Base-by-base conservation (phyloP, 176 grass and related monocot genomes). In the Carex pumila region DNA sequence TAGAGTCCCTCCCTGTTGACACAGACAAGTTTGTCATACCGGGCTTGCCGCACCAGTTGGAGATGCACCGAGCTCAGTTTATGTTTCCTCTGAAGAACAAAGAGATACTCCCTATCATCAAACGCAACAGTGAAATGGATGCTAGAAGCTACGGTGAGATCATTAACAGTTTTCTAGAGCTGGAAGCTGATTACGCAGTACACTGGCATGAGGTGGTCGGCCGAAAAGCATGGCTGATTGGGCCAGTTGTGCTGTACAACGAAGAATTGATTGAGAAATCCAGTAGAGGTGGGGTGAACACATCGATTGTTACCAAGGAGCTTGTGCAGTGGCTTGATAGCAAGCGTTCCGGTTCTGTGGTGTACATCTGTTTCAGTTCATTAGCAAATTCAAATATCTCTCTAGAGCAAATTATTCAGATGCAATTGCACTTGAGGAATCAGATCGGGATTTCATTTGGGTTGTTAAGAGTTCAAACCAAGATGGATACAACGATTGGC, bases 311-410 rank as follows among this genome's bases (percentile, higher is more conserved):
- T 34, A 71, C 67, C 3, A 55, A 85, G 15, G 45, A 85, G 6
- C 84, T 64, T 84, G 65, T 87, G 47, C 73, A 17, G 1, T 96
- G 94, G 94, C 80, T 96, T 1, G 80, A 91, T 53, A 11, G 7
- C 5, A 91, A 81, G 50, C 68, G 52, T 11, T 7, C 3, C 0
- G 30, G 64, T 54, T 93, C 89, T 0, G 91, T 93, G 32, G 66
- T 91, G 71, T 93, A 96, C 75, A 83, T 91, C 2, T 87, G 79
- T 67, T 96, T 96, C 39, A 91, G 91, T 14, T 87, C 87, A 52
- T 36, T 91, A 4, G 5, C 56, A 3, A 29, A 18, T 19, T 7
- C 29, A 15, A 76, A 55, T 30, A 85, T 88, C 63, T 69, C 83
- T 2, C 12, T 61, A 0, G 29, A 84, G 0, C 91, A 96, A 79